Base-by-base conservation (phyloP, 495 filamentous ascomycete genomes). In the Penicillium arizonense region DNA sequence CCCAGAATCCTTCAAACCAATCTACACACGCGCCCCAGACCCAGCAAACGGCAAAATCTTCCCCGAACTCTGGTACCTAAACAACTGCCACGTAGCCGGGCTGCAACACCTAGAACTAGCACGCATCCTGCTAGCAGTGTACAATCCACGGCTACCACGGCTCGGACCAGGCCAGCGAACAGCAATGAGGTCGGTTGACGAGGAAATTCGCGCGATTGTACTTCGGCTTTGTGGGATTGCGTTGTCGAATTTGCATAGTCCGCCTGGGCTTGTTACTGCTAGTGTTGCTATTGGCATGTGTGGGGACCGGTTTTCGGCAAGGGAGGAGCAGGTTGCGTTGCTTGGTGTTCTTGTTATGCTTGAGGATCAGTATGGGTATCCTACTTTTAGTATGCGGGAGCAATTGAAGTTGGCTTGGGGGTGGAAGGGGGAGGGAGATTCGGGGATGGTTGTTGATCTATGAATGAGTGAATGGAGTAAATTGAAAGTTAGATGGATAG, bases 41-140 rank as follows among this genome's bases (percentile, higher is more conserved):
- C 57, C 44, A 12, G 26, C 42, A 2, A 42, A 34, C 34, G 59
- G 56, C 3, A 48, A 70, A 39, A 47, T 71, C 12, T 76, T 71
- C 36, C 75, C 75, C 0, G 67, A 72, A 24, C 34, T 72, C 8
- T 72, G 73, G 69, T 68, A 71, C 35, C 39, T 77, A 11, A 60
- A 61, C 20, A 64, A 71, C 43, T 68, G 63, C 37, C 67, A 74
- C 37, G 66, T 71, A 6, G 63, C 67, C 3, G 75, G 64, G 0
- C 47, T 69, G 14, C 70, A 71, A 28, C 67, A 72, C 44, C 53
- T 69, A 8, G 67, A 72, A 28, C 63, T 77, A 11, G 63, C 70
- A 1, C 60, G 63, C 5, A 70, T 78, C 26, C 53, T 78, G 26
- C 64, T 78, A n/a, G 52, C 60, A 0, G 68, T 71, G 12, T 71